These are phyloP conservation scores for Delonix regia DNA, from an alignment of 306 rosid species.

Conservation along the genomic window DNA sequence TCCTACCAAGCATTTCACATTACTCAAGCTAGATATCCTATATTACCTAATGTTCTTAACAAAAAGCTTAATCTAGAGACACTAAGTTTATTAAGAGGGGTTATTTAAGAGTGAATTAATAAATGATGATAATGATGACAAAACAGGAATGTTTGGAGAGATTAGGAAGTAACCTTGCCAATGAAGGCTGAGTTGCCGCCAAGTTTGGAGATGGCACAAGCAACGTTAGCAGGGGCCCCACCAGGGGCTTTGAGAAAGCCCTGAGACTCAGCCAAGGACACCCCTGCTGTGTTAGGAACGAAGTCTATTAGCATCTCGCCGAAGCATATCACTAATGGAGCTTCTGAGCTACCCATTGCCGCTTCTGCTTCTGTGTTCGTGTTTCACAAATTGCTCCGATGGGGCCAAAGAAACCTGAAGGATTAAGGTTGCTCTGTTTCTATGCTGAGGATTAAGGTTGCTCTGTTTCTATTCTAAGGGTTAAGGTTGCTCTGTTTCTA, in stretches of 20 bases:
- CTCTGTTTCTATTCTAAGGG: not conserved
- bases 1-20: too few species aligned
- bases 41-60: too few species aligned
- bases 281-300: slow-evolving; percentile 64
- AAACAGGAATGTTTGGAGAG: not conserved
- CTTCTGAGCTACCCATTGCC: not conserved
- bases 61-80: too few species aligned
- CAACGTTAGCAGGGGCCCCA: slow-evolving; percentile 56
- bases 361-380: not conserved
- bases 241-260: slow-evolving; percentile 72
- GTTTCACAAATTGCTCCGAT: not conserved
- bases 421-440: not conserved
- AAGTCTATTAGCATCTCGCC: slow-evolving; percentile 80
- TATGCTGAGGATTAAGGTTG: not conserved
- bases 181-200: slow-evolving; percentile 69
- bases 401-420: too few species aligned
- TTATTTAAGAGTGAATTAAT: not conserved
- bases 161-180: slow-evolving; percentile 51
- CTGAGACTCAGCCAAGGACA: slow-evolving; percentile 64
- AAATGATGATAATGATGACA: not conserved
- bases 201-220: slow-evolving; percentile 70
- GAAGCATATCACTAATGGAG: slow-evolving; percentile 50
- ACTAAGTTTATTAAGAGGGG: too few species aligned
- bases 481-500: too few species aligned
- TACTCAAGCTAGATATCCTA: too few species aligned